phyloP scores from a whole-genome alignment of 1,284 basidiomycete species.

The Austroboletus niveus region DNA sequence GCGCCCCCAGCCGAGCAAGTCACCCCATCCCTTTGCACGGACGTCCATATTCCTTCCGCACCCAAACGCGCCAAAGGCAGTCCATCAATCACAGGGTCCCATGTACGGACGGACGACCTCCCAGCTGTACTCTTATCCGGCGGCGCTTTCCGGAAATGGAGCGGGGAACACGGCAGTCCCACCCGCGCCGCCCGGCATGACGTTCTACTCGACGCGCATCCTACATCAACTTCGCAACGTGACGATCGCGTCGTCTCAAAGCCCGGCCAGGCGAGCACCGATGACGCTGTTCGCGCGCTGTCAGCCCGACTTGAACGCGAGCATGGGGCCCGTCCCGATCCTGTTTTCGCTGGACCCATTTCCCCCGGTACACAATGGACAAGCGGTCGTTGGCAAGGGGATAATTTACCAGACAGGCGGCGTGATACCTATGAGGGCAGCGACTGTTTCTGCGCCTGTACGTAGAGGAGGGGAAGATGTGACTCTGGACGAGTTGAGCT shows the following conservation, averaged over 20 bases:
- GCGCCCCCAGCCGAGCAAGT: conserved; percentile 17
- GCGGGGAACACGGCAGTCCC: background rate
- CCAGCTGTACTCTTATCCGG: conserved; percentile 16
- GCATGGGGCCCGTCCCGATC: conserved; percentile 64
- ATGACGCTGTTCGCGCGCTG: conserved; percentile 65
- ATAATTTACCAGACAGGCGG: background rate
- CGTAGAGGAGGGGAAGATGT: conserved; percentile 14
- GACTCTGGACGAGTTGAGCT: background rate
- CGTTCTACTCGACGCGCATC: conserved; percentile 26
- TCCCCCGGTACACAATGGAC: conserved; percentile 20
- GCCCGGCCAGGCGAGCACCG: conserved; percentile 26
- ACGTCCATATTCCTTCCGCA: conserved; percentile 66
- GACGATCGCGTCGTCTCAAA: conserved; percentile 11
- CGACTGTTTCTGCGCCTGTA: conserved; percentile 32
- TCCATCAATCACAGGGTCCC: conserved; percentile 43
- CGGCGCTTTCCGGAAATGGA: conserved; percentile 2
- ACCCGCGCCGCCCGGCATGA: conserved; percentile 23
- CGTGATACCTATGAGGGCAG: conserved; percentile 26
- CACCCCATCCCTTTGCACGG: conserved; percentile 35
- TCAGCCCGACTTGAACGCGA: conserved; percentile 49
- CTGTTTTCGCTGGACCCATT: conserved; percentile 61
- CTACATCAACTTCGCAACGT: conserved; percentile 29
- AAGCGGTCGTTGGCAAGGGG: background rate
- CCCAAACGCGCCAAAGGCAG: conserved; percentile 64
- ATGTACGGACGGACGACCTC: conserved; percentile 52